phyloP scores from a whole-genome alignment of 1,284 basidiomycete genomes.

The Tranzscheliella williamsii region DNA sequence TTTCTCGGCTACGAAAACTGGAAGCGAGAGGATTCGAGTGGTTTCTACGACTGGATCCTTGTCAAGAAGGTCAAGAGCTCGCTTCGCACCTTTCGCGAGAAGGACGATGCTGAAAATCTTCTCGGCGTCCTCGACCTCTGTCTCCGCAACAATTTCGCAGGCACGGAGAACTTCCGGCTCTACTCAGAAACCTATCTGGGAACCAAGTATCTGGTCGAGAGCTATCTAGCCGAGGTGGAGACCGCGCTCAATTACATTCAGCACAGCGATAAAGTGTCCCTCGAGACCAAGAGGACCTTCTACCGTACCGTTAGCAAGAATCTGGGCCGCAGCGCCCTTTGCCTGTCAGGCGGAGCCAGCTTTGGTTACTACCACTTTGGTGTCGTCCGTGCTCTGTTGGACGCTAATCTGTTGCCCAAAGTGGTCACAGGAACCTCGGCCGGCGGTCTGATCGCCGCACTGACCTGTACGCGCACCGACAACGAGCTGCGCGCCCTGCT shows the following conservation, averaged over 20 bases:
- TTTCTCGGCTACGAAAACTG: constrained; percentile 50
- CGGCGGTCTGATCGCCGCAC: constrained; percentile 73
- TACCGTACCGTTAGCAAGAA: constrained; percentile 87
- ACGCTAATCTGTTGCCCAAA: constrained; percentile 81
- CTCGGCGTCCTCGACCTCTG: constrained; percentile 90
- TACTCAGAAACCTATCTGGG: constrained; percentile 77
- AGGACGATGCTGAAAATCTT: constrained; percentile 72
- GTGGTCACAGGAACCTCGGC: constrained; percentile 89
- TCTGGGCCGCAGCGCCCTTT: constrained; percentile 85
- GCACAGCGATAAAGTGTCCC: constrained; percentile 66
- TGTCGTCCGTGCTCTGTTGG: constrained; percentile 87
- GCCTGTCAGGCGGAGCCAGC: constrained; percentile 88
- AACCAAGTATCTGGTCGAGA: constrained; percentile 54
- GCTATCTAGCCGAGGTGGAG: constrained; percentile 50
- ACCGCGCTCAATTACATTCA: constrained; percentile 41
- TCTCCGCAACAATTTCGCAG: constrained; percentile 90
- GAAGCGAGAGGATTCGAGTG: constrained; percentile 53
- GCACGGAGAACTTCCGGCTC: constrained; percentile 83
- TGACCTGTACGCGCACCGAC: constrained; percentile 85
- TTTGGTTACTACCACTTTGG: constrained; percentile 90
- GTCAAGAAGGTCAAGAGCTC: constrained; percentile 54
- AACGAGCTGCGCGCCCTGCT: constrained; percentile 76
- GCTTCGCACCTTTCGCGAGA: constrained; percentile 71
- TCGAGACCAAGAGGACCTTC: constrained; percentile 88
- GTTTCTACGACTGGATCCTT: constrained; percentile 59